These are phyloP conservation scores for Populus simonii DNA, from an alignment of 345 rosid genomes.

Conservation along the genomic window DNA sequence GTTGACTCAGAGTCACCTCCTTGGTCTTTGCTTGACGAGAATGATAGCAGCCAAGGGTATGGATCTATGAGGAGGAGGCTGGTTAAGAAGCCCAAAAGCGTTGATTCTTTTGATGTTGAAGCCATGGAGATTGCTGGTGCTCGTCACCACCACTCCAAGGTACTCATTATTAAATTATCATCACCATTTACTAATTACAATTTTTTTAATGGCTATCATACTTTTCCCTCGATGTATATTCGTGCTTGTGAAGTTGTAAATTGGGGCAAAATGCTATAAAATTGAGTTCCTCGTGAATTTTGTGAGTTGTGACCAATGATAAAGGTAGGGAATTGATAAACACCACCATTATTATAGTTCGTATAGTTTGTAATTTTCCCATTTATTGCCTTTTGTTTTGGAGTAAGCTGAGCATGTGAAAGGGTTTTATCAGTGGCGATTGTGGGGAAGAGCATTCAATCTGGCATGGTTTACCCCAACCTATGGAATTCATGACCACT, in stretches of 20 bases:
- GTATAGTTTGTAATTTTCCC: neutral
- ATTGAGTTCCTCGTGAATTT: neutral
- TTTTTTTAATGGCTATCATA: neutral
- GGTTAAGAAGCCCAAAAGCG: constrained; percentile 65
- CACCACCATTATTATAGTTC: neutral
- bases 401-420: neutral
- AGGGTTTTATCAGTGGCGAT: neutral
- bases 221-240: neutral
- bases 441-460: neutral
- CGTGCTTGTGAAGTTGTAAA: neutral
- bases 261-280: neutral
- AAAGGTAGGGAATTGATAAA: neutral
- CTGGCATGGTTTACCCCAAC: neutral
- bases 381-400: neutral
- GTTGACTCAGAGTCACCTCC: constrained; percentile 65
- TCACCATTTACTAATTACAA: neutral
- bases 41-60: constrained; percentile 39
- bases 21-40: constrained; percentile 36
- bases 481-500: neutral
- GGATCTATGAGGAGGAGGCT: constrained; percentile 75
- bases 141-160: constrained; percentile 58
- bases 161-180: constrained; percentile 7
- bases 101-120: constrained; percentile 88
- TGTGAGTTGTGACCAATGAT: neutral
- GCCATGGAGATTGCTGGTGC: constrained; percentile 86